Evolutionary conservation across 75 land plant species (phyloP), one percentile per base, ranked within the genome.

Genomic region (Picea sitchensis): DNA sequence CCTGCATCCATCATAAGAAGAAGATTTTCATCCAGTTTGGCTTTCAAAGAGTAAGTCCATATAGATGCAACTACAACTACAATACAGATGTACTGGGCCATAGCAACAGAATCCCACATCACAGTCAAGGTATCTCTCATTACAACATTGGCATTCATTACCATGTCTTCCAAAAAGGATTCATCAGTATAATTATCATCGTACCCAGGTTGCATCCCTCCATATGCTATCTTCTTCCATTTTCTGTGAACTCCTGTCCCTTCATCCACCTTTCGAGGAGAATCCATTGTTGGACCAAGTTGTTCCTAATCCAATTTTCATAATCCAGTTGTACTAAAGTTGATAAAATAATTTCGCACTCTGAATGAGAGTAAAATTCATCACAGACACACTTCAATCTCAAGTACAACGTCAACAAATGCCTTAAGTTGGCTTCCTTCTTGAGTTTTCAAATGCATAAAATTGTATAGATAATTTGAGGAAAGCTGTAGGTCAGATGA

Each of bases 181-280:
- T 92, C 90, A 61, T 92, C 98, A 2, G 93, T 96, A 83, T 96
- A 91, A 77, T 96, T 96, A 86, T 96, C 99, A 13, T 85, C 91
- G 78, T 83, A 96, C 3, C 98, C 98, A 64, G 85, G 86, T 78
- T 96, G 99, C 98, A 90, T 92, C 14, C 99, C 99, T 63, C 99
- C 99, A 77, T 96, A 96, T 13, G 94, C 93, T 14, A 92, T 92
- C 82, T 96, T 96, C 78, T 82, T 90, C 99, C 99, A 96, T 82
- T 79, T 92, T n/a, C 58, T 81, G 61, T 23, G 75, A 62, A 76
- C 59, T 57, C 11, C 31, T 18, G 30, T 14, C 34, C 44, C 76
- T 58, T 31, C 36, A 30, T 71, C 74, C 26, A 44, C 74, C 11
- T 71, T 71, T 71, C 8, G 41, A 44, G 14, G 54, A 44, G 74